A percentile compares a stretch with the other conserved stretches of the same genome.
Evolutionary conservation across 805 yeast species (phyloP).

Genomic region (Ogataea pini): DNA sequence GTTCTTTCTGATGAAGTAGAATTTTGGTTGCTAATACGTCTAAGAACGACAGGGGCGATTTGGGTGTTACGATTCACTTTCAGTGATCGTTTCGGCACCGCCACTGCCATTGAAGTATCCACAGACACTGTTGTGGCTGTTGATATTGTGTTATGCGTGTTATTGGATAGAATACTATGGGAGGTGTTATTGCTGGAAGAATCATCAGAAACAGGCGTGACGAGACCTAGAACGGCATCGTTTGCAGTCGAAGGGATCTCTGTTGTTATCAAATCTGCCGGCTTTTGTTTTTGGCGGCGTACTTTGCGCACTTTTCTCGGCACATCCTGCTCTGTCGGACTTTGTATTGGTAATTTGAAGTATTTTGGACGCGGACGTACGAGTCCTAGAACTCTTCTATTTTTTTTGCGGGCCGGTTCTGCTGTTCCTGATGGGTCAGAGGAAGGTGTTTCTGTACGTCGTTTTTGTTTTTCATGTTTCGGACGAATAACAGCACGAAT

Average conservation of each 20-base stretch:
- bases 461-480: neutral
- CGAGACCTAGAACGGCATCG: constrained; percentile 6
- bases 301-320: constrained; percentile 1
- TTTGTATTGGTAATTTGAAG: neutral
- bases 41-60: neutral
- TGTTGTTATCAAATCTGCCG: neutral
- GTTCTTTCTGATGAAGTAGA: constrained; percentile 10
- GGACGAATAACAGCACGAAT: constrained; percentile 10
- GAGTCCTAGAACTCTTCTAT: constrained; percentile 18
- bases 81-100: constrained; percentile 1
- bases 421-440: constrained; percentile 1
- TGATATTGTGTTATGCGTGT: neutral
- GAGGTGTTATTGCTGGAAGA: neutral
- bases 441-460: constrained; percentile 6
- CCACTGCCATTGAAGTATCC: neutral
- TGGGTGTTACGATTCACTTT: neutral
- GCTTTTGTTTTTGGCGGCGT: constrained; percentile 5
- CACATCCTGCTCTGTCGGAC: neutral
- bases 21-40: neutral
- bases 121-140: constrained; percentile 5
- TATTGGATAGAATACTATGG: too few species aligned
- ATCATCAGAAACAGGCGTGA: constrained; percentile 7
- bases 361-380: constrained; percentile 14
- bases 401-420: constrained; percentile 5
- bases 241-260: constrained; percentile 7